phyloP scores from a whole-genome alignment of 2,329 filamentous ascomycete genomes.

The Zymoseptoria tritici region DNA sequence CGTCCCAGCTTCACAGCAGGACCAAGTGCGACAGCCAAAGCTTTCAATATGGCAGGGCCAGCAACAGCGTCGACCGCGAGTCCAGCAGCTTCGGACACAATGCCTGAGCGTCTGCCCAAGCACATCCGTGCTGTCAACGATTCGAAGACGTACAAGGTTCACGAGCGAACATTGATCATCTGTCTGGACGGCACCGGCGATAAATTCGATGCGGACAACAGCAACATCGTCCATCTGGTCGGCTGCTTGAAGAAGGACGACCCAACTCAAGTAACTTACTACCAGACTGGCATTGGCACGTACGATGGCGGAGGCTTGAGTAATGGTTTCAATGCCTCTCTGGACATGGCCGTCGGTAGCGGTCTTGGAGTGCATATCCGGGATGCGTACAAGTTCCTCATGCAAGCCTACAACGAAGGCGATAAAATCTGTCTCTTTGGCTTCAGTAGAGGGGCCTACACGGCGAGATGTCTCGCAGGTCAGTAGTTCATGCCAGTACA shows the following conservation, averaged over 20 bases:
- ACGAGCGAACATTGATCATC: constrained; percentile 33
- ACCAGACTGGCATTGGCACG: constrained; percentile 42
- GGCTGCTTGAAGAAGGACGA: constrained; percentile 39
- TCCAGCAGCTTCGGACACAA: neutral
- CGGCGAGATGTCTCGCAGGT: constrained; percentile 40
- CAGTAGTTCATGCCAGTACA: neutral
- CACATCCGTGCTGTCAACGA: constrained; percentile 27
- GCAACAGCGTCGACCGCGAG: neutral
- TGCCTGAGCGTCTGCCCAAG: neutral
- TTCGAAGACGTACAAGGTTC: constrained; percentile 10
- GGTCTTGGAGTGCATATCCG: constrained; percentile 34
- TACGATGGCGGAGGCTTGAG: constrained; percentile 35
- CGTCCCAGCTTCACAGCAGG: neutral
- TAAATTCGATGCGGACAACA: constrained; percentile 39
- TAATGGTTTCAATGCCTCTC: constrained; percentile 33
- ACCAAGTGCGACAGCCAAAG: neutral
- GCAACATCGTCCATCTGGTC: constrained; percentile 40
- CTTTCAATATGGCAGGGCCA: neutral
- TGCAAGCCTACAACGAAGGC: constrained; percentile 25
- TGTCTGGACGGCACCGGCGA: constrained; percentile 42
- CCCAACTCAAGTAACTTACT: constrained; percentile 34
- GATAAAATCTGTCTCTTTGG: constrained; percentile 17
- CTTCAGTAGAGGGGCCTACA: constrained; percentile 35
- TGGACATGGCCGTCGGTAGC: constrained; percentile 40
- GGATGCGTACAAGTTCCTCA: constrained; percentile 38